These are phyloP conservation scores for Rhizopogon parksii DNA, from an alignment of 1,284 basidiomycete genomes.

Conservation along the genomic window DNA sequence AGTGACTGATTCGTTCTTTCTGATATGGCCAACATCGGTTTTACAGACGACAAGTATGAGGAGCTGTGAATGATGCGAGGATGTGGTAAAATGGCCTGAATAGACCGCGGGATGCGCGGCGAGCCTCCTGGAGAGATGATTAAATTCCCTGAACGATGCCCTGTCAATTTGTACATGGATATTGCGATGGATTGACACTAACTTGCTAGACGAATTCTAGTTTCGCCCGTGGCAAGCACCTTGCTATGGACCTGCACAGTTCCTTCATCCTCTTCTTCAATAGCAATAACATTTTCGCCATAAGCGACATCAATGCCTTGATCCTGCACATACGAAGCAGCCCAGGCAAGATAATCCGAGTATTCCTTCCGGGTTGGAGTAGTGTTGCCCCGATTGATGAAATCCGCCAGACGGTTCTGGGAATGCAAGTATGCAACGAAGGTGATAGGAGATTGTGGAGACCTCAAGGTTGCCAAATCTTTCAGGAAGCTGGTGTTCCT, in stretches of 20 bases:
- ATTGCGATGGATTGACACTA: conserved; percentile 14
- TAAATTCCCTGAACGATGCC: conserved; percentile 33
- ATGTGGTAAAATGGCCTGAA: conserved; percentile 30
- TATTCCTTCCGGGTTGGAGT: conserved; percentile 87
- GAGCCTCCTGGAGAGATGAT: conserved; percentile 49
- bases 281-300: conserved; percentile 42
- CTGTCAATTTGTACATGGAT: conserved; percentile 6
- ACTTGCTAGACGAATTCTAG: conserved; percentile 34
- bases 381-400: conserved; percentile 83
- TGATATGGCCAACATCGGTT: conserved; percentile 24
- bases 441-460: conserved; percentile 47
- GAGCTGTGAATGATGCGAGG: conserved; percentile 41
- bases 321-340: conserved; percentile 38
- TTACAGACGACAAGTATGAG: conserved; percentile 36
- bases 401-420: conserved; percentile 43
- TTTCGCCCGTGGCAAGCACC: conserved; percentile 31
- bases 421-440: conserved; percentile 52
- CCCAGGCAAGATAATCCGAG: conserved; percentile 53
- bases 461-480: conserved; percentile 52
- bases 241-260: conserved; percentile 36
- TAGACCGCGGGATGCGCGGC: conserved; percentile 36
- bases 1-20: conserved; percentile 24
- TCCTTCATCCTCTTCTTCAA: conserved; percentile 30
- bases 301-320: conserved; percentile 42
- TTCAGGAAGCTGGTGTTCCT: conserved; percentile 43